Evolutionary conservation across 2,329 filamentous ascomycete genomes (phyloP).

Genomic region (Sporothrix luriei): DNA sequence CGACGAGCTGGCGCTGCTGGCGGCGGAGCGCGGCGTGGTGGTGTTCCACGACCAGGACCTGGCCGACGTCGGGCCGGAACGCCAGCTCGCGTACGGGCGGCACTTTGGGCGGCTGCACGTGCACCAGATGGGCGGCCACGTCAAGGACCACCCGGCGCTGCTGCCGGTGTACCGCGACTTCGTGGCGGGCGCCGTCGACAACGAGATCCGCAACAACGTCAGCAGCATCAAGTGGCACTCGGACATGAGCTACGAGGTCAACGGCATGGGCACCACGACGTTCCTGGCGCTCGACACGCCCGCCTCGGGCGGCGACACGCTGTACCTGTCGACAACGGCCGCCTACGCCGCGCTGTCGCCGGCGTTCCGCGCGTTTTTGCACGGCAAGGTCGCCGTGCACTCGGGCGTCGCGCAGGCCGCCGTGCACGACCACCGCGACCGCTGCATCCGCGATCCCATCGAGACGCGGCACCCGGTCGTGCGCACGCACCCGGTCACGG

Average conservation of each 20-base stretch:
- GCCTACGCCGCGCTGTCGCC: slow-evolving; percentile 38
- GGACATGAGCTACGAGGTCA: slow-evolving; percentile 38
- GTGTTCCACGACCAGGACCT: slow-evolving; percentile 45
- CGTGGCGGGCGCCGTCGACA: slow-evolving; percentile 36
- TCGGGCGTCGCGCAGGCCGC: slow-evolving; percentile 33
- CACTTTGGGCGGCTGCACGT: slow-evolving; percentile 50
- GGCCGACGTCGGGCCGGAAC: slow-evolving; percentile 40
- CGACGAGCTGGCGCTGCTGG: slow-evolving; percentile 30
- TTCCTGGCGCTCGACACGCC: slow-evolving; percentile 38
- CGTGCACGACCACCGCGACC: slow-evolving; percentile 44
- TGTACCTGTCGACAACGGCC: slow-evolving; percentile 35
- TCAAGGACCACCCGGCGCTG: slow-evolving; percentile 48
- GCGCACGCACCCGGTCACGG: slow-evolving; percentile 51
- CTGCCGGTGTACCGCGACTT: slow-evolving; percentile 45
- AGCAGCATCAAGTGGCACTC: slow-evolving; percentile 40
- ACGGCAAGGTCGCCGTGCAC: slow-evolving; percentile 36
- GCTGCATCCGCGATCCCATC: slow-evolving; percentile 46
- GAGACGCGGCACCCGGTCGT: slow-evolving; percentile 52
- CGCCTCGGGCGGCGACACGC: slow-evolving; percentile 37
- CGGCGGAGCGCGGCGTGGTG: slow-evolving; percentile 31
- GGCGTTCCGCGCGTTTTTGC: slow-evolving; percentile 33
- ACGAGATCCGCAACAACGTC: slow-evolving; percentile 38
- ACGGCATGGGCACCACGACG: slow-evolving; percentile 37
- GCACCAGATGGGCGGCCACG: slow-evolving; percentile 50
- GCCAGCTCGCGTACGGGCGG: slow-evolving; percentile 48